Base-by-base conservation (phyloP, 2,329 filamentous ascomycete genomes). In the Coniosporium uncinatum region DNA sequence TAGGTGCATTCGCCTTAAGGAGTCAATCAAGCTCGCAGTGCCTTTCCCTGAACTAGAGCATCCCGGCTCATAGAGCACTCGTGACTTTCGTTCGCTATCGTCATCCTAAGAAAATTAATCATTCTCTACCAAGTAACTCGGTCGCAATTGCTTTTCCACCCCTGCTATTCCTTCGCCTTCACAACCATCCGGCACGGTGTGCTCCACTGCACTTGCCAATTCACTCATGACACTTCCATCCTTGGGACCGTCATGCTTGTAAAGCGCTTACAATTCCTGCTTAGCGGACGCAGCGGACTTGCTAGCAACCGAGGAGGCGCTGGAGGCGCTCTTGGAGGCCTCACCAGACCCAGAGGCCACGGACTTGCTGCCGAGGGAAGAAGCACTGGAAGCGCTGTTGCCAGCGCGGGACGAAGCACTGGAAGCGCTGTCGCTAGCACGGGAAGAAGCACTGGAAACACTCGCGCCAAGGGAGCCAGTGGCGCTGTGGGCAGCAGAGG, bases 261-360 rank as follows among this genome's bases (percentile, higher is more conserved):
- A n/a, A n/a, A n/a, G 39, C 18, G 22, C 43, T 44, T 69, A 70
- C 62, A 70, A 65, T 59, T 70, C 67, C 45, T 68, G 54, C 62
- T 68, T 69, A 49, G 56, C 55, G 42, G 59, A 60, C 41, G 52
- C 53, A 49, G 56, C 55, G 42, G 59, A 60, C 41, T 52, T 53
- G 45, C 53, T 48, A 31, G 49, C 49, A 35, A 47, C 52, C 49
- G 54, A 49, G 22, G 38, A 13, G 36, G 11, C 8, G 24, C 41
- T 42, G 16, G 32, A 29, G 22, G 34, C 44, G 13, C 16, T 16
- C 6, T 14, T 34, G 5, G 36, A 41, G 17, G 51, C 56, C 40
- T 55, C 48, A 45, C 55, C 53, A 22, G 50, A 49, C 8, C 50
- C 57, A 37, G 45, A 38, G 6, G 49, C 40, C 45, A 33, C n/a